phyloP scores from a whole-genome alignment of 108 stramenopile genomes.

The Skeletonema tropicum region DNA sequence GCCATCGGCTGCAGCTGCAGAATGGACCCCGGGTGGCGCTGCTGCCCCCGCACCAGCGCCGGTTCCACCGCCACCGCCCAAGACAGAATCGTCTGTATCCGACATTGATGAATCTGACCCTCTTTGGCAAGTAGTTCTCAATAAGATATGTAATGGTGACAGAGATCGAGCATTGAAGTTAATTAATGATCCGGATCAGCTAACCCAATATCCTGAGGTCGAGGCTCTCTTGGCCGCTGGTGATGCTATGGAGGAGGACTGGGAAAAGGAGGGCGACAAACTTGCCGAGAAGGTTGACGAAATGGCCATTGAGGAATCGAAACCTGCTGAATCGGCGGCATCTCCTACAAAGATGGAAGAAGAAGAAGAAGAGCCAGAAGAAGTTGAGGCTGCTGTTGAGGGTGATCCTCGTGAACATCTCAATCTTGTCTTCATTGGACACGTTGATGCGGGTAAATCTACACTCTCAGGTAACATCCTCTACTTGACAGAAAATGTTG shows the following conservation, averaged over 20 bases:
- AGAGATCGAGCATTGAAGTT: conserved; percentile 71
- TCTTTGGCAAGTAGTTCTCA: conserved; percentile 83
- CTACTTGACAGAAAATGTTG: conserved; percentile 97
- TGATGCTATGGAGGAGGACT: conserved; percentile 21
- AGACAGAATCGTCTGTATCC: conserved; percentile 33
- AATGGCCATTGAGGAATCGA: conserved; percentile 50
- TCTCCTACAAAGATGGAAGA: conserved; percentile 46
- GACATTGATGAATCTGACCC: conserved; percentile 86
- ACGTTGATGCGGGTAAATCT: conserved; percentile 99
- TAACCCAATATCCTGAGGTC: conserved; percentile 81
- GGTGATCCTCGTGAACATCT: conserved; percentile 98
- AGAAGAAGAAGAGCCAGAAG: conserved; percentile 39
- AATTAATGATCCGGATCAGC: conserved; percentile 79
- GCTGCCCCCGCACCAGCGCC: conserved; percentile 47
- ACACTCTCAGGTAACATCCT: conserved; percentile 98
- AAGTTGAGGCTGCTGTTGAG: conserved; percentile 54
- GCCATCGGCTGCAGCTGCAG: conserved; percentile 73
- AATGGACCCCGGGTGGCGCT: conserved; percentile 74
- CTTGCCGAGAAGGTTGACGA: conserved; percentile 43
- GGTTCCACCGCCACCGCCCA: conserved; percentile 37
- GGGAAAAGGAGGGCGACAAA: conserved; percentile 27
- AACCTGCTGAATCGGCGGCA: conserved; percentile 20
- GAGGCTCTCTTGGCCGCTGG: conserved; percentile 46
- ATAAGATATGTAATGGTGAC: conserved; percentile 79
- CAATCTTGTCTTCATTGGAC: conserved; percentile 98